Evolutionary conservation across 148 eudicot species (phyloP), one percentile per base, ranked within the genome.

Genomic region (Silene latifolia): DNA sequence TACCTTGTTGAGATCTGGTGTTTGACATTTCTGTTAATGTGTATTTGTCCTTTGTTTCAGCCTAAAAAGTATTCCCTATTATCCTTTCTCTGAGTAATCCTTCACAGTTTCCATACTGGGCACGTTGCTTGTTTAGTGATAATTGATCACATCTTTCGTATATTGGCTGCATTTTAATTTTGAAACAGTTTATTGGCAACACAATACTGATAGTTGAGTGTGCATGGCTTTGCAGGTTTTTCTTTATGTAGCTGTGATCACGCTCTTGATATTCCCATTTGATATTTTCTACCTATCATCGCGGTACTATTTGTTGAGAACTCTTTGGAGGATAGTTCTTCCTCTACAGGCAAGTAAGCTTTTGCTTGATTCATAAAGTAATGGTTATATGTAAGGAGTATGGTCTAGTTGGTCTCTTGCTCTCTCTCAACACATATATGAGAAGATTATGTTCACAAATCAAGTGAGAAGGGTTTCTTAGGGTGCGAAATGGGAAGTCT

Each of bases 241-340:
- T 63, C 81, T 96, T 32, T 96, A 96, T 77, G 76, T 90, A 72
- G 99, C 83, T 83, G 81, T 82, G 72, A 78, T 85, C 54, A 89
- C 88, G 87, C 63, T 88, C 75, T 82, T 96, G 79, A 83, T 96
- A 78, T 92, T 83, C 80, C 99, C 99, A 12, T 96, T 92, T 71
- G 98, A 96, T 82, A 88, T 96, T 23, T 96, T 92, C 81, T 89
- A 86, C 79, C 85, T 96, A 74, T 88, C 99, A 5, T 85, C 99
- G 35, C 93, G 98, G 60, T 96, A 85, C 86, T 92, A 85, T 89
- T 72, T 96, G 6, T 72, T 96, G 78, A 86, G 89, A 86, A 96
- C 99, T 74, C 85, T 90, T 75, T 96, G 99, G 99, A 85, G 98
- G 83, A 90, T 96, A 82, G 80, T 89, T 71, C 85, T 96, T 77